phyloP scores from a whole-genome alignment of 352 stramenopile genomes.

The Blastocystis sp. region DNA sequence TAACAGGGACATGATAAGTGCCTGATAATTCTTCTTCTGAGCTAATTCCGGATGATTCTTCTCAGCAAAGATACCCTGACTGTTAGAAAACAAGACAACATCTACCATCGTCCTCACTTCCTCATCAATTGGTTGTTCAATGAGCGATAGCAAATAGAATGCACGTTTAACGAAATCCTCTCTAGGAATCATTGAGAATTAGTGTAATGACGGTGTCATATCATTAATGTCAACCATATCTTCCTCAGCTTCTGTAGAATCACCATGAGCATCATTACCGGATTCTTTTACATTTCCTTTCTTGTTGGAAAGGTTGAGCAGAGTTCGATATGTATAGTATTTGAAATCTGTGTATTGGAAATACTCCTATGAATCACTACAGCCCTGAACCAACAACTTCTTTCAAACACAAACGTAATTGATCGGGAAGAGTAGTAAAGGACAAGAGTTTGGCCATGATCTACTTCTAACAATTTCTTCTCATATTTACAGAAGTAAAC shows the following conservation, averaged over 20 bases:
- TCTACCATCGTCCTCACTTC: neutral
- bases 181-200: neutral
- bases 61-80: neutral
- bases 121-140: constrained; percentile 17
- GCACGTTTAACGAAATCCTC: constrained; percentile 39
- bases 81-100: neutral
- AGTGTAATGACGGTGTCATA: neutral
- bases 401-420: constrained; percentile 5
- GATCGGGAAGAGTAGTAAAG: constrained; percentile 6
- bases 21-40: constrained; percentile 48
- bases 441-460: constrained; percentile 28
- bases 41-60: no score
- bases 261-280: neutral
- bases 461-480: neutral
- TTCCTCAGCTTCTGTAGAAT: neutral
- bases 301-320: neutral
- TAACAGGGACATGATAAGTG: neutral
- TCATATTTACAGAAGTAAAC: neutral
- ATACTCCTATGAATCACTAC: constrained; percentile 23
- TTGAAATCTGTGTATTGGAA: constrained; percentile 63
- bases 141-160: constrained; percentile 41
- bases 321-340: neutral
- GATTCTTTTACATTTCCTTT: neutral
- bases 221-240: neutral
- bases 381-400: neutral